Evolutionary conservation across 1,284 basidiomycete genomes (phyloP), one percentile per base, ranked within the genome.

Genomic region (Puccinia brachypodii): DNA sequence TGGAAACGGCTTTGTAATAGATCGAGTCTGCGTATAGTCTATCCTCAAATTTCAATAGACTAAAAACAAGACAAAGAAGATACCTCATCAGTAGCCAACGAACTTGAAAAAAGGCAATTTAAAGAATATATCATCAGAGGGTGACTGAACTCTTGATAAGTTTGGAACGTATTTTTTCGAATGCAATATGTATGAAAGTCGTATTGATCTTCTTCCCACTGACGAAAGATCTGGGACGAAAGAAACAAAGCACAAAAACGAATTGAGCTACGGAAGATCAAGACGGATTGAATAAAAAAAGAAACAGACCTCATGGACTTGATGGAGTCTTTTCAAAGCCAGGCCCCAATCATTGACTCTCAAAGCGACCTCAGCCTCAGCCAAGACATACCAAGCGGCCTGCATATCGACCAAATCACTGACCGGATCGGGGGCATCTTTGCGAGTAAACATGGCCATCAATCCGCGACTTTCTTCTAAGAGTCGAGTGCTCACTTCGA

Each of bases 181-280:
- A 98, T 86, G 84, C 94, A 94, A 87, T 99, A 99, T 8, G 92
- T 92, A 87, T 99, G 97, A 89, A 99, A 99, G 87, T 99, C 97
- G 85, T 94, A 96, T 87, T 99, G 96, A 86, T 99, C 97, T 84
- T 98, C 95, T 72, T 73, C 66, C 77, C 77, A 79, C 31, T 71
- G 66, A 22, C 68, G 66, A 47, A 71, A 79, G 22, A 79, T 72
- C 77, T 79, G 16, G 1, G 44, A 13, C 19, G 38, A 9, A 56
- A 25, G 47, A 72, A 36, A 22, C 7, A 22, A 66, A 28, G 22
- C 6, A 50, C 31, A 56, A 72, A 38, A 68, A 53, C 3, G 14
- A 22, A 72, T 40, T 56, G 22, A 72, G 47, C 28, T 60, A 36
- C n/a, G 28, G 2, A 72, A 58, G n/a, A 42, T 31, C 28, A 60